Conservation (phyloP, 345 rosid species). For the Ailanthus altissimus region DNA sequence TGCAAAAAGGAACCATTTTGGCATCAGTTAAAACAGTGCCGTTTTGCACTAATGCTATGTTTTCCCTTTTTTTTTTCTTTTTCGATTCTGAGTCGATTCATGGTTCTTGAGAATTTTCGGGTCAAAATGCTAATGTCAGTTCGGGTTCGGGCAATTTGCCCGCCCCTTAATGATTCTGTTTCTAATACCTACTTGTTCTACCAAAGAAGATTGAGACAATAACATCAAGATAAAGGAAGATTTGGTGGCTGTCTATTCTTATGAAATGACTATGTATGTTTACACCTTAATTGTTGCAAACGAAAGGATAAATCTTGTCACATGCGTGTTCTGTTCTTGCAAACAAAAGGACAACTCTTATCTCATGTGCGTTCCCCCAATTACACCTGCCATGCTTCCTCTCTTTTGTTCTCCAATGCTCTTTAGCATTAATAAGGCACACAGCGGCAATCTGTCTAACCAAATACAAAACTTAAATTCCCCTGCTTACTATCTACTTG, state of each 20-base stretch:
- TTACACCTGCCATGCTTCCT: background rate
- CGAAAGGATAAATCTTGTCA: background rate
- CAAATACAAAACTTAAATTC: background rate
- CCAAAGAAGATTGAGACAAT: background rate
- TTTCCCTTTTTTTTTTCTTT: too few relatives aligned
- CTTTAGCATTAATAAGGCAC: background rate
- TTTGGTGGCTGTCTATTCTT: background rate
- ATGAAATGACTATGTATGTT: too few relatives aligned
- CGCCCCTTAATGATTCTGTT: too few relatives aligned
- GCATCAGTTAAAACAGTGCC: too few relatives aligned
- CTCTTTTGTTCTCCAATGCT: background rate
- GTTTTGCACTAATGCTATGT: too few relatives aligned
- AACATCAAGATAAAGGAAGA: background rate
- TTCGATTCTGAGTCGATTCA: too few relatives aligned
- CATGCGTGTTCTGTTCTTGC: background rate
- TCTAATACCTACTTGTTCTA: background rate
- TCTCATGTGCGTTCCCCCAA: background rate
- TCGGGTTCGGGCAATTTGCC: too few relatives aligned
- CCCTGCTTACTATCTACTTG: background rate
- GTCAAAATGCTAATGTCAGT: too few relatives aligned
- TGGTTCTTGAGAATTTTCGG: too few relatives aligned
- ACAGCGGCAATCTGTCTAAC: background rate
- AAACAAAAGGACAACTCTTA: background rate
- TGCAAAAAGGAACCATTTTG: too few relatives aligned
- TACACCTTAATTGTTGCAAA: background rate